Evolutionary conservation across 331 rosid genomes (phyloP).

Genomic region (Dryas integrifolia): DNA sequence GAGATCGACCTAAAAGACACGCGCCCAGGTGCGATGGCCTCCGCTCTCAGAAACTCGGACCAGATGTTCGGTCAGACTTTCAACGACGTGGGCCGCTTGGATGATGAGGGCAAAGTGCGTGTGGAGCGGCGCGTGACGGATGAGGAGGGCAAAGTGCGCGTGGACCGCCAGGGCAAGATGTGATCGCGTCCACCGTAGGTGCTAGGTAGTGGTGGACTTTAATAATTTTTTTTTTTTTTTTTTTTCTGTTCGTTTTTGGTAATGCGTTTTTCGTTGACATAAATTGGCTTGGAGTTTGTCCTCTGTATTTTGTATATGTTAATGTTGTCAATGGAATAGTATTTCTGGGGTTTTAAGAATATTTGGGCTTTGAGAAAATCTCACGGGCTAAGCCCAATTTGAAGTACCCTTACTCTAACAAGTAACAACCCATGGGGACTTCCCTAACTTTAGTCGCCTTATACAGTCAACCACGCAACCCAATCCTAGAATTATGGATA

Average conservation of each 20-base stretch:
- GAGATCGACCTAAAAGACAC: constrained; percentile 41
- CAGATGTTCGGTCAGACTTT: constrained; percentile 48
- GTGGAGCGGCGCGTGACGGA: constrained; percentile 16
- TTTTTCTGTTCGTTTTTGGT: not conserved
- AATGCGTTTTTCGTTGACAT: not conserved
- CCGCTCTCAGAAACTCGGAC: constrained; percentile 38
- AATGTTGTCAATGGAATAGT: no score
- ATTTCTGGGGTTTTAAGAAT: no score
- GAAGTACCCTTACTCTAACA: no score
- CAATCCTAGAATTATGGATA: no score
- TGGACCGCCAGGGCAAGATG: constrained; percentile 58
- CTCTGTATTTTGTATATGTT: not conserved
- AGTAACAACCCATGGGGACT: no score
- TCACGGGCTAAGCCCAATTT: no score
- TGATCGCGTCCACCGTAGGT: constrained; percentile 10
- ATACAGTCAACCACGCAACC: no score
- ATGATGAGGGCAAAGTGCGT: constrained; percentile 38
- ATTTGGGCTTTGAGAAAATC: no score
- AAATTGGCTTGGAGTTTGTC: not conserved
- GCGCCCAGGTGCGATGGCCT: constrained; percentile 49
- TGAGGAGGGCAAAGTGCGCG: constrained; percentile 17
- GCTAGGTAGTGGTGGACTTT: no score
- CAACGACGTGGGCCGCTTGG: constrained; percentile 43
- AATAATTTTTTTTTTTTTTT: no score
- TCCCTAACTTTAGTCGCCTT: no score